Evolutionary conservation across 2,329 filamentous ascomycete genomes (phyloP).

Genomic region (Neoscytalidium dimidiatum): DNA sequence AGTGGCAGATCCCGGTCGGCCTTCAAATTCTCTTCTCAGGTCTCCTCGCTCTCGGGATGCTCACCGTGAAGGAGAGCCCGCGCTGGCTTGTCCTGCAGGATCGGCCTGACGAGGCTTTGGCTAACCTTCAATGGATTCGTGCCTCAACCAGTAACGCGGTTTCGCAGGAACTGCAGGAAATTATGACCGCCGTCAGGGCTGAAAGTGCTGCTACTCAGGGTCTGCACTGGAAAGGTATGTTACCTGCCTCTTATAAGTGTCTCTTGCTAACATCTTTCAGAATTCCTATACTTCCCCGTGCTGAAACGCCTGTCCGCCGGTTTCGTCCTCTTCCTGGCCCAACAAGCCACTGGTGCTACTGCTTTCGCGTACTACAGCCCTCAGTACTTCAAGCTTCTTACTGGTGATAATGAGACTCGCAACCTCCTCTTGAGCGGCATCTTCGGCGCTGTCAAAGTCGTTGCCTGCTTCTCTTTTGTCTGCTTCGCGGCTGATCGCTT

Average conservation of each 20-base stretch:
- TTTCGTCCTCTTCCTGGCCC: slow-evolving; percentile 52
- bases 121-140: slow-evolving; percentile 55
- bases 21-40: slow-evolving; percentile 36
- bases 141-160: slow-evolving; percentile 41
- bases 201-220: slow-evolving; percentile 49
- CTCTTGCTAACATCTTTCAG: slow-evolving; percentile 24
- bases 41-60: slow-evolving; percentile 32
- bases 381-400: slow-evolving; percentile 56
- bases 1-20: slow-evolving; percentile 60
- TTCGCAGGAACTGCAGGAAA: slow-evolving; percentile 52
- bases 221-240: slow-evolving; percentile 36
- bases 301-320: slow-evolving; percentile 47
- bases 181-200: slow-evolving; percentile 48
- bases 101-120: slow-evolving; percentile 61
- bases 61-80: slow-evolving; percentile 49
- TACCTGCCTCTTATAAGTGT: neutral
- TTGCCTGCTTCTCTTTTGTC: slow-evolving; percentile 55
- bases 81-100: slow-evolving; percentile 67
- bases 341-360: slow-evolving; percentile 57
- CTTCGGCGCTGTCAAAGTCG: slow-evolving; percentile 58
- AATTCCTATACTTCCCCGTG: slow-evolving; percentile 51
- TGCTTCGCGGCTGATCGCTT: slow-evolving; percentile 55
- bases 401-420: slow-evolving; percentile 45
- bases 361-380: slow-evolving; percentile 58
- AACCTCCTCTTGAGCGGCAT: slow-evolving; percentile 54